Evolutionary conservation across 2,329 filamentous ascomycete genomes (phyloP), one percentile per base, ranked within the genome.

Genomic region (Verticillium dahliae): DNA sequence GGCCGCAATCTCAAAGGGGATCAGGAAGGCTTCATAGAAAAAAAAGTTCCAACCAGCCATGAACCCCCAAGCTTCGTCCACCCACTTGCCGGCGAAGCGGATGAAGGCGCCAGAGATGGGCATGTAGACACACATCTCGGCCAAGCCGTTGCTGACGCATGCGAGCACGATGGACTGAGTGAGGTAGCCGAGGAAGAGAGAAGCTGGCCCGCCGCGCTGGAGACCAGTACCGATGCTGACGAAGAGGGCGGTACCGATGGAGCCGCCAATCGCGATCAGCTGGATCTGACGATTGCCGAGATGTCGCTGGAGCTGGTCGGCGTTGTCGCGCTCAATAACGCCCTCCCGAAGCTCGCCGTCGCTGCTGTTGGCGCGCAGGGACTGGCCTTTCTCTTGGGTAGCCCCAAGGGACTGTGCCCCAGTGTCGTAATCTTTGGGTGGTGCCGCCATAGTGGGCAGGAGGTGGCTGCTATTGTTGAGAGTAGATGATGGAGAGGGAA

Each of bases 1-100:
- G 15, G 76, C 76, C 7, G 75, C 74, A 57, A 78, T 77, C 66
- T 78, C 76, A 64, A 78, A 78, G 7, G 76, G 76, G 34, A 78
- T 77, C 34, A 77, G 69, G 54, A 78, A 70, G 10, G 76, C 76
- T 64, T 78, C 76, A 62, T 78, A 78, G n/a, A 78, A 65, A 68
- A 78, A 78, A 65, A 78, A 78, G 64, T 78, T 78, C 75, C 75
- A 78, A 35, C 75, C 75, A 41, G 73, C 72, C 69, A 75, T 80
- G 67, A 89, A 88, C 38, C 85, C 85, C 22, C 85, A 76, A 10
- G 86, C 79, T n/a, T 88, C 85, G 70, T 89, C 86, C 10, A 85
- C 84, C 83, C 85, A 89, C 66, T 85, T 78, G 34, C 85, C 85
- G 4, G 85, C 85, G 68, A 88, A 78, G 63, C 86, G 84, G 65